Evolutionary conservation across 2,329 filamentous ascomycete species (phyloP).

Genomic region (Pyrenochaeta sp.): DNA sequence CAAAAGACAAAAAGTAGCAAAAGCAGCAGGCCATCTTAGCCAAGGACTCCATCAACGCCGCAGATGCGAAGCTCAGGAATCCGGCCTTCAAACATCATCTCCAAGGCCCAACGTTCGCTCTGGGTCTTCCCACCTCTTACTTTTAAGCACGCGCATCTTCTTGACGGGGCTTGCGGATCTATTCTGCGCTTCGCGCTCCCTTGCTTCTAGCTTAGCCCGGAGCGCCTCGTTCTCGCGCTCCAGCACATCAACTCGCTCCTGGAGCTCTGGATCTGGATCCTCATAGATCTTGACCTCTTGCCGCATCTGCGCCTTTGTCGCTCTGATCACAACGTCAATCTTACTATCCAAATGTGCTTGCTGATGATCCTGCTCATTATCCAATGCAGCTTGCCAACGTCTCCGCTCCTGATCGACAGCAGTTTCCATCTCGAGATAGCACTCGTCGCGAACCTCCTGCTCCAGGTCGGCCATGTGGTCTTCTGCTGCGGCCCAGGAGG

Average conservation of each 20-base stretch:
- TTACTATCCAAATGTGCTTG: conserved; percentile 91
- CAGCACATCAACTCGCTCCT: conserved; percentile 48
- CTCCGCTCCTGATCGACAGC: conserved; percentile 77
- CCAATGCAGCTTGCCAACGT: conserved; percentile 81
- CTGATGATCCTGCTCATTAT: conserved; percentile 77
- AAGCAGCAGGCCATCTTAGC: too few species aligned
- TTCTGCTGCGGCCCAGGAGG: conserved; percentile 72
- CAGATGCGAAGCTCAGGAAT: background rate
- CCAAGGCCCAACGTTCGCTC: conserved; percentile 28
- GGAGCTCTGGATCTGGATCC: conserved; percentile 50
- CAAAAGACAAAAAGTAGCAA: too few species aligned
- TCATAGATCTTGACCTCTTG: conserved; percentile 55
- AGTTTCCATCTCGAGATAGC: conserved; percentile 84
- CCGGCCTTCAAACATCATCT: conserved; percentile 23
- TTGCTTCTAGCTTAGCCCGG: conserved; percentile 48
- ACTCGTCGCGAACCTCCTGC: conserved; percentile 86
- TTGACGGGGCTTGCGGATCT: conserved; percentile 55
- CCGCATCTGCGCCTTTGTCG: conserved; percentile 53
- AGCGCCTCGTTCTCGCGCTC: conserved; percentile 55
- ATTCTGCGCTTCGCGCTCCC: conserved; percentile 51
- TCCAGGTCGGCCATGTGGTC: conserved; percentile 77
- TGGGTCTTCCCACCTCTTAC: conserved; percentile 57
- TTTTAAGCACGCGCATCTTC: conserved; percentile 60
- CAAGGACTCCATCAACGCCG: conserved; percentile 1
- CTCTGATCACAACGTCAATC: conserved; percentile 74